Conservation (phyloP, 495 filamentous ascomycete species). For the Penicillium samsonianum region DNA sequence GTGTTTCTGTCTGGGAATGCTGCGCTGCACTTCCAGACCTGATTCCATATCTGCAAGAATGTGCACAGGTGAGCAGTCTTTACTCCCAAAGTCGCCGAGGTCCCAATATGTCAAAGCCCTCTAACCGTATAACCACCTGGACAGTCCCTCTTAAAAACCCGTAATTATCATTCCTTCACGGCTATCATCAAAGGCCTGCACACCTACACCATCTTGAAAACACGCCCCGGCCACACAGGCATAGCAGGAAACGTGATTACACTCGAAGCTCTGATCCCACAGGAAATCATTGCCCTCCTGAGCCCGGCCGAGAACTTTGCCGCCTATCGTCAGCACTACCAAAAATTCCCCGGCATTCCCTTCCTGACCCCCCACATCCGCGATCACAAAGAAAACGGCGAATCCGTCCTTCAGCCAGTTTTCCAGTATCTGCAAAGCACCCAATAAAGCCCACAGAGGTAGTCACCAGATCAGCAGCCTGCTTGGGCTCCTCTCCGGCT, state of each 20-base stretch:
- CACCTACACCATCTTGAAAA: constrained; percentile 33
- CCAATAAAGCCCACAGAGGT: background rate
- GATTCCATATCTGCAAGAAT: constrained; percentile 37
- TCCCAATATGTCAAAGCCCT: background rate
- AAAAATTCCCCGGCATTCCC: constrained; percentile 37
- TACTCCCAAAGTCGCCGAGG: background rate
- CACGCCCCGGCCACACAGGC: constrained; percentile 17
- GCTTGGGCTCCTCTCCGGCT: background rate
- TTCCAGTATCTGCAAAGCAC: constrained; percentile 30
- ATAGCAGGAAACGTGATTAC: constrained; percentile 21
- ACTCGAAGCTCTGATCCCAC: constrained; percentile 29
- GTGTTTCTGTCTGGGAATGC: constrained; percentile 43
- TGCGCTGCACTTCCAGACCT: constrained; percentile 42
- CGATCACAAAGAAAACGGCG: constrained; percentile 37
- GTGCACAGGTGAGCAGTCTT: constrained; percentile 32
- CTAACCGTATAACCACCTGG: constrained; percentile 4
- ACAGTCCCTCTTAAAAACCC: constrained; percentile 31
- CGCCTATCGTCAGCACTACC: constrained; percentile 40
- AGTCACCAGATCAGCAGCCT: constrained; percentile 6
- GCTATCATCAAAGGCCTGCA: constrained; percentile 41
- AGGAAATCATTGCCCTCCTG: constrained; percentile 27
- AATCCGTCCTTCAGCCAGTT: constrained; percentile 33
- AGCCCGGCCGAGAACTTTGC: constrained; percentile 37
- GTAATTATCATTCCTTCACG: constrained; percentile 41
- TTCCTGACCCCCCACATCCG: constrained; percentile 44